Conservation (phyloP, 1,139 yeast species). For the Diutina mesorugosa region DNA sequence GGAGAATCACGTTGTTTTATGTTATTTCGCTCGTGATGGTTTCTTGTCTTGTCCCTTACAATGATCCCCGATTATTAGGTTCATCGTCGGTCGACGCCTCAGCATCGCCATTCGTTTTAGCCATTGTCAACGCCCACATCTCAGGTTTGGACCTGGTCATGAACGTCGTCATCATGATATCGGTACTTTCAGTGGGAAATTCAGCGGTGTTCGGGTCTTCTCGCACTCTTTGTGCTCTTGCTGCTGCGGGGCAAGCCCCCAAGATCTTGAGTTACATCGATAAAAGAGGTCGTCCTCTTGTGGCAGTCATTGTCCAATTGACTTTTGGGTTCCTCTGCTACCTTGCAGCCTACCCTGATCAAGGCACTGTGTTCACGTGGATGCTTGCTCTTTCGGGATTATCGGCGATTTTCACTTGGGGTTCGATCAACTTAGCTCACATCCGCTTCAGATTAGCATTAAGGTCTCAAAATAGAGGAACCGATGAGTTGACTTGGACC, state of each 20-base stretch:
- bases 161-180: slow-evolving; percentile 59
- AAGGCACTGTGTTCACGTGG: slow-evolving; percentile 67
- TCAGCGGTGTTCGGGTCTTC: slow-evolving; percentile 25
- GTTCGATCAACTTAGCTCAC: slow-evolving; percentile 63
- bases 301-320: slow-evolving; percentile 15
- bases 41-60: slow-evolving; percentile 33
- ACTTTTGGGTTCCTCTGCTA: slow-evolving; percentile 57
- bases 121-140: slow-evolving; percentile 45
- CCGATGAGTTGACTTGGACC: slow-evolving; percentile 38
- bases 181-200: slow-evolving; percentile 45
- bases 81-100: slow-evolving; percentile 32
- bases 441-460: slow-evolving; percentile 72
- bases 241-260: slow-evolving; percentile 23
- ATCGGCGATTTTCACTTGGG: slow-evolving; percentile 79
- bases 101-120: slow-evolving; percentile 55
- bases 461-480: slow-evolving; percentile 25
- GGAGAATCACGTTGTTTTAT: slow-evolving; percentile 30
- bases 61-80: slow-evolving; percentile 19
- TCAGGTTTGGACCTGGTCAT: slow-evolving; percentile 54
- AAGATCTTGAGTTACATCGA: slow-evolving; percentile 18
- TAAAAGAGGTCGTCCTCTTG: slow-evolving; percentile 20
- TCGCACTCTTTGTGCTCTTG: slow-evolving; percentile 21
- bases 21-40: slow-evolving; percentile 29
- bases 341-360: slow-evolving; percentile 54
- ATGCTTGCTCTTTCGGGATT: slow-evolving; percentile 72